Base-by-base conservation (phyloP, 202 grass and related monocot species). In the Brachypodium distachyon region DNA sequence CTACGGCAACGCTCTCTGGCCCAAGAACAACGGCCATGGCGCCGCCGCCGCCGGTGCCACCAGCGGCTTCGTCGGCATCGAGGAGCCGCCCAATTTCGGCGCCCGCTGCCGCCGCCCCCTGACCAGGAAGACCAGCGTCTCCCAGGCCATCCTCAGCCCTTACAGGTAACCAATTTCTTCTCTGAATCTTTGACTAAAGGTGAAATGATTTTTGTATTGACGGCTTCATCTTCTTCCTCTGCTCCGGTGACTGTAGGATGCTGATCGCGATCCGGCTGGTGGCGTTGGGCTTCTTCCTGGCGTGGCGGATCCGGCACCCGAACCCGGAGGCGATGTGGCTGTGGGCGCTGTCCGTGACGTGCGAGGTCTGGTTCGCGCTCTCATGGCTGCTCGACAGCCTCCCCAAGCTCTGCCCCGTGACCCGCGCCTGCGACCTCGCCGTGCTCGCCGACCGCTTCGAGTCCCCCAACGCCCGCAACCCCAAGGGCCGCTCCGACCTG, bases 381-480 rank as follows among this genome's bases (percentile, higher is more conserved):
- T 98, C 95, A 12, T 98, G 95, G 95, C 89, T 98, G 2, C 89
- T 95, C 18, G 95, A 98, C 67, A 90, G 93, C 72, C 89, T 98
- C 29, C 89, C 89, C 16, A 98, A 98, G 70, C 95, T 98, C 17
- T 89, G 89, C 60, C 95, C 91, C 0, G 71, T 98, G 14, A 76
- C 88, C 65, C 82, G 91, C 43, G 87, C 89, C 70, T 83, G 80
- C 39, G 95, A 98, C 73, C 95, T 98, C 2, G 82, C 61, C 1
- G 91, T 98, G 6, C 85, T 98, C 3, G 83, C 88, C 9, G 80
- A 90, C 16, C 83, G 85, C 12, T 98, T 95, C 73, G 95, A 95
- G 74, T 86, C 51, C 0, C 95, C 95, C 0, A 92, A 79, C 5
- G 61, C 84, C 3, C 87, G 95, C 9, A 97, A 97, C 56, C 95